Base-by-base conservation (phyloP, 2,329 filamentous ascomycete genomes). In the Aspergillus thermomutatus region DNA sequence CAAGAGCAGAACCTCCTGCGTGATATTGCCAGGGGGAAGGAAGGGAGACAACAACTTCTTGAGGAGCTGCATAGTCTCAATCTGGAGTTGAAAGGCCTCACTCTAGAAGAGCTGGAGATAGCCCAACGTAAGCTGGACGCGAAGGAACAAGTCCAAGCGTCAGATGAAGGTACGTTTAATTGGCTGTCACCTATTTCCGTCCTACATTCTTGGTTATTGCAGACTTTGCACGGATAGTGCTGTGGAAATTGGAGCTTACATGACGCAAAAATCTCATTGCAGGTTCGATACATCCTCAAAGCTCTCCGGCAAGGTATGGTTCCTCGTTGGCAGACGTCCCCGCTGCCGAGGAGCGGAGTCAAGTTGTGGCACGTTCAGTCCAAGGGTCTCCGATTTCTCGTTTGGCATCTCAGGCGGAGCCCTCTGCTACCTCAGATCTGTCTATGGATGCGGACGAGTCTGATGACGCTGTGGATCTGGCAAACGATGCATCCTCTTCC, bases 41-140 rank as follows among this genome's bases (percentile, higher is more conserved):
- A 72, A 69, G 65, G 73, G 64, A 64, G 77, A 70, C 71, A 73
- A 53, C 71, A 73, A 48, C 75, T 83, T 45, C 66, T 78, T 4
- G 71, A 75, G 31, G 81, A 83, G 61, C 69, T 83, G n/a, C 76
- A 79, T 57, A 68, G 67, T 51, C 70, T 83, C 21, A 77, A 77
- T 41, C 65, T 79, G 43, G 77, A 82, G 54, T 79, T 79, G 1
- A 74, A 78, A 52, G 77, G 77, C 3, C 73, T 79, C 63, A 72
- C 76, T 3, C 68, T 78, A 55, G 75, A 75, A 25, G 73, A 78
- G 52, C 69, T 82, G 25, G 73, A 78, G 56, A 74, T 75, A 4
- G 67, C 66, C 11, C 65, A 67, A 53, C 60, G 57, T 27, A 64
- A 60, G 31, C 37, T 64, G 19, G 64, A 67, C 58, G 48, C 58